Evolutionary conservation across 805 yeast genomes (phyloP), one percentile per base, ranked within the genome.

Genomic region (Saitoella complicata): DNA sequence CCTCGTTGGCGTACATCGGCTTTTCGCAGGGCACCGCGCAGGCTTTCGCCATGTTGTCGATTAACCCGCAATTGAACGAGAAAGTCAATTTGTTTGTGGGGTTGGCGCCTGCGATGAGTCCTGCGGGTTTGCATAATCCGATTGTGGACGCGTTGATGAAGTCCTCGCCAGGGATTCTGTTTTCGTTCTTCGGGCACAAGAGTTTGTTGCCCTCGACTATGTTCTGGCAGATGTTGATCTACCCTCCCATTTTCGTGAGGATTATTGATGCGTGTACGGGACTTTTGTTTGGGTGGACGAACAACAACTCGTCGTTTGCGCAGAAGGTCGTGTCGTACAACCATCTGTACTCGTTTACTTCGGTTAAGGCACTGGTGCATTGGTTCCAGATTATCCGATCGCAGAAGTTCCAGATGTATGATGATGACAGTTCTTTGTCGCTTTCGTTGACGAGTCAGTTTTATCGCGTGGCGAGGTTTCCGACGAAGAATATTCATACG

Each of bases 1-100:
- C 53, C 31, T 51, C 61, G 11, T 60, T 87, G 35, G 72, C 76
- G 0, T 87, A 85, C 56, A 71, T 88, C 51, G 97, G 96, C 1
- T 88, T 88, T 56, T 77, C 87, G 30, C 97, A 87, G 60, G 97
- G 97, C 13, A 77, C 94, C 0, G 94, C 96, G 1, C 96, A 88
- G 60, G 85, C 85, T 38, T 78, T 87, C 59, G 95, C 94, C 0
- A 71, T 93, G 7, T 64, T 85, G 21, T 73, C 91, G 0, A 59
- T 65, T 11, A 75, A 77, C 55, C 76, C 79, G 6, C 67, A 69
- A 2, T 66, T 87, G 46, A 83, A 82, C 58, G 52, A 60, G 52
- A 58, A 71, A 51, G 65, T 76, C 38, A 63, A 68, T 10, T 61
- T 60, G 43, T 79, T 87, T 50, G 74, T 87, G 46, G 95, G 94